Evolutionary conservation across 1,284 basidiomycete genomes (phyloP).

Genomic region (Farysia itapuensis): DNA sequence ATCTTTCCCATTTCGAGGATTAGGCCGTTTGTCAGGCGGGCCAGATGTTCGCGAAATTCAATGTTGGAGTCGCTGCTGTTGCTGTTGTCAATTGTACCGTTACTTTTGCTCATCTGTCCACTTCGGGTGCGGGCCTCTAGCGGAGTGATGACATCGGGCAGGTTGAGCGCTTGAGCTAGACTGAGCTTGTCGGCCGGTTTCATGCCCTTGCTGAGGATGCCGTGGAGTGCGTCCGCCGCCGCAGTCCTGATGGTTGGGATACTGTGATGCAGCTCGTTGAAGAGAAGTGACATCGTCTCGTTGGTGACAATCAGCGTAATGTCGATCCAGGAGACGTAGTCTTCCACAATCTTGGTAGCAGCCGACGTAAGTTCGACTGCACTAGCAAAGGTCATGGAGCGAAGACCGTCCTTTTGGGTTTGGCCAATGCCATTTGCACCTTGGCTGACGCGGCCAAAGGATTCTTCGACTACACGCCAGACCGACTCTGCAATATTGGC

Average conservation of each 20-base stretch:
- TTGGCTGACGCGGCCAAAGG: constrained; percentile 56
- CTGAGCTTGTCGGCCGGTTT: constrained; percentile 89
- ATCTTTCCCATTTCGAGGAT: constrained; percentile 84
- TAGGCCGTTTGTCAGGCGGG: constrained; percentile 78
- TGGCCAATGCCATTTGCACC: constrained; percentile 12
- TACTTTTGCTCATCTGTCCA: constrained; percentile 6
- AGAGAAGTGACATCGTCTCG: constrained; percentile 81
- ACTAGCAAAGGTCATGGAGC: constrained; percentile 63
- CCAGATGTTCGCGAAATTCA: constrained; percentile 86
- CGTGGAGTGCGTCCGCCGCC: constrained; percentile 75
- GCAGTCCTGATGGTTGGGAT: constrained; percentile 75
- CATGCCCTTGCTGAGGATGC: constrained; percentile 86
- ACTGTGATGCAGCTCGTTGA: constrained; percentile 72
- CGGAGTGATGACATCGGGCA: constrained; percentile 39
- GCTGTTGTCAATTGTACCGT: constrained; percentile 37
- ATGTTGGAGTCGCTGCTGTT: constrained; percentile 70
- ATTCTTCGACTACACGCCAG: constrained; percentile 77
- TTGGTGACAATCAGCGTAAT: constrained; percentile 93
- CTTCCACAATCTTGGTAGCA: constrained; percentile 85
- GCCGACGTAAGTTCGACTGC: constrained; percentile 67
- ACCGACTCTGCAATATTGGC: constrained; percentile 82
- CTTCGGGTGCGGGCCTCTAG: constrained; percentile 50
- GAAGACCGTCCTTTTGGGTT: constrained; percentile 61
- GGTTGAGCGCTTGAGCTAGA: constrained; percentile 82
- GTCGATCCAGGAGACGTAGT: constrained; percentile 98